Evolutionary conservation across 2,329 filamentous ascomycete genomes (phyloP), one percentile per base, ranked within the genome.

Genomic region (Calcarisporium arbuscula): DNA sequence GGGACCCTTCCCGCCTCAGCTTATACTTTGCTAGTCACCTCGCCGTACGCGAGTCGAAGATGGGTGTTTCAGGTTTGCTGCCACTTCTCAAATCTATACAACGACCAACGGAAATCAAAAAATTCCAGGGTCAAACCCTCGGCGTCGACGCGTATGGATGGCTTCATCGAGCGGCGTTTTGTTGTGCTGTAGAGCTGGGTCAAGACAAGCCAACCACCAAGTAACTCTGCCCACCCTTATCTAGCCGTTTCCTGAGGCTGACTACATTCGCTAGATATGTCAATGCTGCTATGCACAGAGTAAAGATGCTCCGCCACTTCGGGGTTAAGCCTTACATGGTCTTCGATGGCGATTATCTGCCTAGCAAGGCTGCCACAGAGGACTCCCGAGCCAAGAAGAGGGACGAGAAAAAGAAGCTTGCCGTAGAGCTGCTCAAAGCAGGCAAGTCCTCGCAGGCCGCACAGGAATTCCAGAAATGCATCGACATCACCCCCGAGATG

Each of bases 131-230:
- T 33, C 81, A 94, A 61, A 94, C 84, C 2, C 74, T 98, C 30
- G 94, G 85, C n/a, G 81, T 98, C 22, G 92, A 98, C 60, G 90
- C 85, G 38, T 98, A 98, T 70, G 92, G 90, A 57, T 98, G 94
- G 92, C 79, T 98, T 36, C 92, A 98, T 61, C 82, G 92, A 47
- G 94, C 89, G 35, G 88, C 88, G 30, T 81, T 94, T 45, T 77
- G 85, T 32, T 96, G 90, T 65, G 87, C 90, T 43, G 78, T 92
- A 51, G 92, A 96, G 51, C 74, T 98, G 43, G 92, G 88, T 22
- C 74, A 90, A 50, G 87, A 78, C 50, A 92, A 86, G 57, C 88
- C 87, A 11, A 96, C 89, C 1, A 81, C 77, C 35, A 94, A 86
- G 85, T 94, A 69, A 54, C 75, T 62, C 12, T 25, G 11, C 6